Evolutionary conservation across 768 basidiomycete species (phyloP), one percentile per base, ranked within the genome.

Genomic region (Lentinula detonsa): DNA sequence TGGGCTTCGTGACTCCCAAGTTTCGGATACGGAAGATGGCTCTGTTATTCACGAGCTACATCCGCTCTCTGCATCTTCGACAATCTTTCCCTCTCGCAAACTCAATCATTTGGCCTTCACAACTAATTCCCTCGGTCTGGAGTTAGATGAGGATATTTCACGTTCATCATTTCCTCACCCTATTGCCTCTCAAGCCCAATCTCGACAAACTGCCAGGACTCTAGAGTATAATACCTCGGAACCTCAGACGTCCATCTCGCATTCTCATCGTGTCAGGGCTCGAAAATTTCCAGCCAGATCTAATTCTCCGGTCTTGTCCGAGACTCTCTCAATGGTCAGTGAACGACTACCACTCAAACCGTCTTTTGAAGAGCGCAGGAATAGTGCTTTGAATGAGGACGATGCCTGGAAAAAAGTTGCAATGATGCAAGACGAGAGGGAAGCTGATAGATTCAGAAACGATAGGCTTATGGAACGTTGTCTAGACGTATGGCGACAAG

Each of bases 341-440:
- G 23, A 31, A 46, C 11, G 16, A 10, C 28, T 46, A 21, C 51
- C 51, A 53, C 31, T 34, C 9, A 34, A 33, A 50, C 15, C 57
- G 10, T 60, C 33, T 33, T 71, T 71, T 50, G 70, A 77, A 52
- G 78, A 76, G 63, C 77, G 78, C 31, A 80, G 73, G 64, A 79
- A 76, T 11, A 83, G 76, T 64, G 74, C 78, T n/a, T 71, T 85
- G 18, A 85, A 88, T 65, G 84, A 88, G 67, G 84, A 88, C 59
- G 87, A 90, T 61, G 87, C 87, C 0, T 93, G 90, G 89, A 85
- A 85, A 65, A 90, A 85, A 63, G 85, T 91, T 37, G 79, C 81
- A 67, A 82, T 87, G 78, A 79, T 82, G 50, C 82, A 83, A 65
- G 85, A 90, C 64, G 87, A 92, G 67, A 76, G 81, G 65, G 81